Evolutionary conservation across 768 basidiomycete genomes (phyloP), one percentile per base, ranked within the genome.

Genomic region (Mycena kentingensis): DNA sequence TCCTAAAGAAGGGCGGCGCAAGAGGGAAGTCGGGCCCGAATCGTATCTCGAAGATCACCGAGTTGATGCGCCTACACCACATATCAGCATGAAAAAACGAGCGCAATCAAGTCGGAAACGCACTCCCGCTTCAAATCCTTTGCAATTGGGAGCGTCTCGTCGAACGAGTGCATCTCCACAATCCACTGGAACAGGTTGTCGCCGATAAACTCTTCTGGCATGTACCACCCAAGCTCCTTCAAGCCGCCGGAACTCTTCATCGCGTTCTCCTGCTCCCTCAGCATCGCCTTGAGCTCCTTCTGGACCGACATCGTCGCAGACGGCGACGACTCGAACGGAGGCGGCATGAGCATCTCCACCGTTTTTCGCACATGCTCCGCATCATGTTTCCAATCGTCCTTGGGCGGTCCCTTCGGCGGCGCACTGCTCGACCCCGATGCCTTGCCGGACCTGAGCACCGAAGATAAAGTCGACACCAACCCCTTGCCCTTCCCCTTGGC

Each of bases 111-210:
- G 12, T 47, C 24, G 26, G 49, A 32, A 10, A 72, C 76, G 16
- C 46, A 80, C 78, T 71, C 73, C 8, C 60, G 61, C 55, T 73
- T 74, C 75, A 88, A 62, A 60, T 89, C 86, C 61, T 79, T 73
- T 5, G 82, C 79, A 49, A 88, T 73, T 0, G 86, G 85, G 10
- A 88, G 67, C 2, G 67, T 69, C 13, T 73, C 69, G 51, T 88
- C 85, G 58, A 88, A 83, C 18, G 83, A 85, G 65, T 87, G 85
- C 69, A 88, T 67, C 66, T 88, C 87, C 11, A 88, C 77, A 51
- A 88, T 78, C 85, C 85, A 88, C 61, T 84, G 84, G 66, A 83
- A 86, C 18, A 87, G 65, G 57, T 87, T 87, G 62, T 87, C 82
- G 7, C 78, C 79, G 19, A 86, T 80, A 36, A 81, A 67, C n/a